phyloP scores from a whole-genome alignment of 2,329 filamentous ascomycete species.

The Xylariaceae sp. region DNA sequence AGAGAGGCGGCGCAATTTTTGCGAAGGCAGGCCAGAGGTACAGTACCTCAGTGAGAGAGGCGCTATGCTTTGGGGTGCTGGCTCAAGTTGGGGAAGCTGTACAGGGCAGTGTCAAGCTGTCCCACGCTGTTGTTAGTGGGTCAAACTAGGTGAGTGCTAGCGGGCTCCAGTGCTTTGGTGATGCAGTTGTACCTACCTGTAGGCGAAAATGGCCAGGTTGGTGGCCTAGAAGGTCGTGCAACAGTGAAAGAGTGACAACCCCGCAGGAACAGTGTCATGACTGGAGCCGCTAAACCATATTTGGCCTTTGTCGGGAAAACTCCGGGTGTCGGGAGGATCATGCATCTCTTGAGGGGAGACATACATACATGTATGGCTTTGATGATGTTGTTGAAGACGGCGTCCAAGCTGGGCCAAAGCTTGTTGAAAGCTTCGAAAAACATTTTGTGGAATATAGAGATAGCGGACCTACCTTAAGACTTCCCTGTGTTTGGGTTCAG shows the following conservation, averaged over 20 bases:
- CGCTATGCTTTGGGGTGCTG: background rate
- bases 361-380: slow-evolving; percentile 26
- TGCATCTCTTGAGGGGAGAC: slow-evolving; percentile 33
- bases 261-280: slow-evolving; percentile 11
- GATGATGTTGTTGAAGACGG: slow-evolving; percentile 22
- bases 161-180: no score
- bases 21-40: background rate
- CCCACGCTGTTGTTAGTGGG: background rate
- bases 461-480: slow-evolving; percentile 13
- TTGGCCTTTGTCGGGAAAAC: slow-evolving; percentile 33
- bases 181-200: background rate
- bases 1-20: slow-evolving; percentile 39
- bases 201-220: no score
- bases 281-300: slow-evolving; percentile 28
- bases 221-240: no score
- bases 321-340: slow-evolving; percentile 27
- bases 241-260: slow-evolving; percentile 1
- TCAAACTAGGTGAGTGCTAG: background rate
- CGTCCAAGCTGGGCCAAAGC: background rate
- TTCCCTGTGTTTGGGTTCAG: background rate
- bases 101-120: slow-evolving; percentile 16
- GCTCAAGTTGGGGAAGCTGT: slow-evolving; percentile 24
- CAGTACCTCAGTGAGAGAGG: background rate
- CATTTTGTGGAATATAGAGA: background rate
- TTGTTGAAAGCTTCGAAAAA: background rate